Evolutionary conservation across 106 monocot species (phyloP), one percentile per base, ranked within the genome.

Genomic region (Platanthera zijinensis): DNA sequence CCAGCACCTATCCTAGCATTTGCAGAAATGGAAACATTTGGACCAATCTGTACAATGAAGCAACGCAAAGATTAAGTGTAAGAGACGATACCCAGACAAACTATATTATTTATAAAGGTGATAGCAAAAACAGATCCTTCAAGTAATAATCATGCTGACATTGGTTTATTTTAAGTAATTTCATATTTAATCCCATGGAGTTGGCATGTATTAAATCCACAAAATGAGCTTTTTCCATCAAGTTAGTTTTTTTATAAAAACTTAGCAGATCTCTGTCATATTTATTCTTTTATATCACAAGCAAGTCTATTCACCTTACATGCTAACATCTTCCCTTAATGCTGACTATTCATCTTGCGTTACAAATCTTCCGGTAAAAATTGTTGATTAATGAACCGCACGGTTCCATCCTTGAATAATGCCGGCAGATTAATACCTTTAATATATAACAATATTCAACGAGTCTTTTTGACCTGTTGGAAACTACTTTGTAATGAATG

Each of bases 1-100:
- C 97, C 97, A 81, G 97, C 88, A 57, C 88, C 97, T 76, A 99
- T 83, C 25, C 94, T 86, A 72, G 97, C 97, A 90, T 99, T 99
- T 78, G 97, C 97, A 77, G 97, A 99, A 72, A 99, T 90, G 45
- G 97, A 99, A 54, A 99, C 94, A 88, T 93, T 94, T 14, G 91
- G 94, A 19, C 97, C 97, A 80, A 99, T 92, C 97, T 99, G 91
- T 75, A 71, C 25, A 76, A 84, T 71, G 49, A 75, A 47, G 32
- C 61, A 48, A 68, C 14, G 25, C 51, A 6, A 48, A 70, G 8
- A 70, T 46, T 47, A 48, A 17, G 70, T 48, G 48, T 8, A 48
- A 48, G 48, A 48, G 45, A 70, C 48, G n/a, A 68, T 48, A 47
- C 17, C 69, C 30, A 12, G 4, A 4, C 2, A 45, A 46, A 69